Evolutionary conservation across 2,329 filamentous ascomycete species (phyloP).

Genomic region (Fusarium sp.): DNA sequence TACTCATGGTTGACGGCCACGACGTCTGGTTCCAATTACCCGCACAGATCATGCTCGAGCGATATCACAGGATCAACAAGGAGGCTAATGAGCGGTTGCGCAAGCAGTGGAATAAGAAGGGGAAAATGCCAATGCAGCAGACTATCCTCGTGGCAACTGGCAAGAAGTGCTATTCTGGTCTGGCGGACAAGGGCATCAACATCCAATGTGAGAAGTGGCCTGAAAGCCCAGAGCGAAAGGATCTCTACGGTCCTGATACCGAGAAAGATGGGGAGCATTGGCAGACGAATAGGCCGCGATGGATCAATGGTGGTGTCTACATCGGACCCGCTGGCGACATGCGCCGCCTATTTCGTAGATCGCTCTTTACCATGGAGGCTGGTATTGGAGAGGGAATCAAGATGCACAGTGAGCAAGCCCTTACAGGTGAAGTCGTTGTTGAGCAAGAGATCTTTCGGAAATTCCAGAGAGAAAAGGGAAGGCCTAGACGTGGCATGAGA

Average conservation of each 20-base stretch:
- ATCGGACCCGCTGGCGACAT: conserved; percentile 5
- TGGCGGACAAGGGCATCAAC: neutral
- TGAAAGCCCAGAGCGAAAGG: neutral
- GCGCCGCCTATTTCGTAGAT: neutral
- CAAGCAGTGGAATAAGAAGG: neutral
- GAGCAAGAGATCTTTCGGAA: neutral
- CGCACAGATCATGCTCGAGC: neutral
- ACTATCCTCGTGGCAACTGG: neutral
- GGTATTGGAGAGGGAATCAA: neutral
- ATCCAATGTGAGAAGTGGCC: neutral
- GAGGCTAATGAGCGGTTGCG: neutral
- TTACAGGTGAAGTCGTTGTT: neutral
- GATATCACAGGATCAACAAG: conserved; percentile 12
- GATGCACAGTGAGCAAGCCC: neutral
- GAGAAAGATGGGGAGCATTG: neutral
- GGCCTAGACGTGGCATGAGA: fast-evolving
- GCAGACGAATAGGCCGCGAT: neutral
- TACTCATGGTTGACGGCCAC: neutral
- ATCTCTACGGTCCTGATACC: neutral
- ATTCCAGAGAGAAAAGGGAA: neutral
- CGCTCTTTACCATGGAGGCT: neutral
- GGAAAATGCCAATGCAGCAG: neutral
- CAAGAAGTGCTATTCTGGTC: neutral
- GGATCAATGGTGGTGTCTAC: neutral
- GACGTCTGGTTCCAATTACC: conserved; percentile 12